Evolutionary conservation across 1,284 basidiomycete genomes (phyloP), one percentile per base, ranked within the genome.

Genomic region (Ustilago sp.): DNA sequence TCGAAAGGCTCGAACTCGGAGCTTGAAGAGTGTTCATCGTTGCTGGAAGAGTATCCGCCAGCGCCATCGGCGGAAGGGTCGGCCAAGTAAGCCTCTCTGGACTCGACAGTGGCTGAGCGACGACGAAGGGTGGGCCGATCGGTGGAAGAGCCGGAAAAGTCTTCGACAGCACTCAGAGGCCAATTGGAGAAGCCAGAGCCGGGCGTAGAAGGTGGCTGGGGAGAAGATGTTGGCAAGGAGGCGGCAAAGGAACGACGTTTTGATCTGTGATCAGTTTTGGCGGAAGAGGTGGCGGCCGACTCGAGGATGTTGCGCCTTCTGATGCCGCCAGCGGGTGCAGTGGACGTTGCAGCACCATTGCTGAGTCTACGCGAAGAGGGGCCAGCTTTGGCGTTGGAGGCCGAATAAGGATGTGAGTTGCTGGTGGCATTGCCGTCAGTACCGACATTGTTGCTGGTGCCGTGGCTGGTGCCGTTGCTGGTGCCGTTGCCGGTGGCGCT

Each of bases 41-140:
- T 72, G 59, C 69, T 74, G 31, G 76, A 78, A 17, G 57, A 52
- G 11, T 74, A 75, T 17, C 66, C 73, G 32, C 28, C 57, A 17
- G 38, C 64, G 19, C 60, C 65, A 28, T 60, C 63, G 9, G 70
- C 77, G 1, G 79, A 81, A 19, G 77, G 74, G 31, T 74, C 77
- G 13, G 77, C 79, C 9, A 74, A 68, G 67, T 81, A 81, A 11
- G 79, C 67, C 19, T 79, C 74, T 47, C 53, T 76, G 48, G 77
- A 77, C 3, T 67, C 63, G 6, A 63, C 61, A 17, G 75, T 74
- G 34, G 64, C 56, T 4, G 74, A 76, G 43, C 74, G 74, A 48
- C 58, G 64, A 8, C 68, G 51, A 38, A 56, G 56, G 9, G 55
- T 36, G 15, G 68, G 68, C 2, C 74, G 61, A 50, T 76, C 74